Base-by-base conservation (phyloP, 1,139 yeast species). In the Candida sp. region DNA sequence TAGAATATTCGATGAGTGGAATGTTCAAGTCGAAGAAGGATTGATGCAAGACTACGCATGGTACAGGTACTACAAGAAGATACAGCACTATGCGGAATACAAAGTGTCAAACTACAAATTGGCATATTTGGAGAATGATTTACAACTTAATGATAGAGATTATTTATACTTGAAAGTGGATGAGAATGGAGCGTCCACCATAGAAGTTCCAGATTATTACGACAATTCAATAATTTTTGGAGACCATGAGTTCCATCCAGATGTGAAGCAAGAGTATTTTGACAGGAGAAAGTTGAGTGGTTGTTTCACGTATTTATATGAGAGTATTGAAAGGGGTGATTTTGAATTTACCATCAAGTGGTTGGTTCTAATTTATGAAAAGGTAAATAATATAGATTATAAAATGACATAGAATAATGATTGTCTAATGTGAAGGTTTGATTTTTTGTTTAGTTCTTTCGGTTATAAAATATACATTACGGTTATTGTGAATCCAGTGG, bases 21-120 rank as follows among this genome's bases (percentile, higher is more conserved):
- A 71, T 37, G 53, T 58, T 8, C 61, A 63, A 2, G 72, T 88
- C 12, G 84, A 82, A 57, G 66, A 66, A 1, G 73, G 77, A 27
- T 77, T 86, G 47, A 67, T 74, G 1, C 71, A 76, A 44, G 96
- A 88, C 59, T 85, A 81, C 58, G 90, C 96, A 1, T 86, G 94
- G 90, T 88, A 86, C 69, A 74, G 75, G 56, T 71, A 78, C 51
- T 78, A 75, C 58, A 79, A 77, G 54, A 89, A 89, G 62, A 61
- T 88, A 34, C 77, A 72, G 47, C 73, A 85, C 11, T 86, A 84
- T 54, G 80, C 87, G 12, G 80, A 80, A 52, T 75, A 86, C 54
- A 82, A 85, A 54, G 67, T 80, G 26, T 70, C 83, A 8, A 86
- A 86, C 58, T 73, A 73, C 48, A 83, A 80, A 58, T 67, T 86